Evolutionary conservation across 208 protist species (phyloP), one percentile per base, ranked within the genome.

Genomic region (Plasmodiophora brassicae): DNA sequence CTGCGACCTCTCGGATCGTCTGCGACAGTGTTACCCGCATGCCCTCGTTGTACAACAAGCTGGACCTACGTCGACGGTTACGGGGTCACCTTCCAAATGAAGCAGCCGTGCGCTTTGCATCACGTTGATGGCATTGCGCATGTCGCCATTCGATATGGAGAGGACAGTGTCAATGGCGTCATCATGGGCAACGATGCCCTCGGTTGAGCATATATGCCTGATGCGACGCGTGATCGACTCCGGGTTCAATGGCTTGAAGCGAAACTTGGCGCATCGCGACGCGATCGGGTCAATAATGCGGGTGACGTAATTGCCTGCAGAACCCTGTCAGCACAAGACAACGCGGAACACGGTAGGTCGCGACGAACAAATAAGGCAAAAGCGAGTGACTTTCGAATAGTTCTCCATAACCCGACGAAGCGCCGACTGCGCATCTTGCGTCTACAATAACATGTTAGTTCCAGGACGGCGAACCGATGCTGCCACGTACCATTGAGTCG

Each of bases 181-280:
- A 0, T 93, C 89, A 0, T 92, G 92, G 45, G 96, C 87, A 14
- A 84, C 88, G 71, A 99, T 91, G 28, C 93, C 90, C 90, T 99
- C 98, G 28, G 91, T 71, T 1, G 91, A 57, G 14, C 94, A 93
- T 84, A 99, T 97, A 84, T 91, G 92, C 65, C 89, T 46, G 54
- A 99, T 93, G 45, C 97, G 93, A 43, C 94, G 92, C 41, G 94
- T 89, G 85, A 98, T 92, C 8, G 96, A 91, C 0, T 92, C 91
- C 43, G 93, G 91, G 5, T 95, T 91, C 0, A 99, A 91, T 44
- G 97, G 95, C 90, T 96, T 96, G 91, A 99, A 99, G 22, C 98
- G 93, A 88, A 99, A 99, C 92, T 99, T 99, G 50, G 98, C 98
- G 91, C 98, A 99, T 22, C 99, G 94, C 71, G 98, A 99, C 25